A percentile compares a stretch with the other conserved stretches of the same genome.
Conservation (phyloP, 1,284 basidiomycete species). For the Leccinum pallidistipes region DNA sequence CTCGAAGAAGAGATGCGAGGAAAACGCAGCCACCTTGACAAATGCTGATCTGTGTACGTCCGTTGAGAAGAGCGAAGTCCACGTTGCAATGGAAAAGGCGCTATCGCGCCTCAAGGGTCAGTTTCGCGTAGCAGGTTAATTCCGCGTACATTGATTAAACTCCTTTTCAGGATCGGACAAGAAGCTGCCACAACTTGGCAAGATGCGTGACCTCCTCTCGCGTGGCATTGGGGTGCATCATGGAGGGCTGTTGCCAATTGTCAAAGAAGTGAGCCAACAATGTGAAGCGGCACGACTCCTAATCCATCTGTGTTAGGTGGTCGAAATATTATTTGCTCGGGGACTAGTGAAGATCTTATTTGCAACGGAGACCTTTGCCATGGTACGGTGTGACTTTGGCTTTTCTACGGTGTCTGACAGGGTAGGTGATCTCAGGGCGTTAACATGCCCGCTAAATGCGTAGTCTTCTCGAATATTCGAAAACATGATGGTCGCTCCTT, state of each 20-base stretch:
- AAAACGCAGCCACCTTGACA: constrained; percentile 88
- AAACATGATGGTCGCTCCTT: constrained; percentile 97
- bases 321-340: constrained; percentile 94
- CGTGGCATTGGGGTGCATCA: constrained; percentile 98
- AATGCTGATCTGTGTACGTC: constrained; percentile 88
- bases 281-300: background rate
- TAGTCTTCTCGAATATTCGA: constrained; percentile 93
- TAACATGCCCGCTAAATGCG: constrained; percentile 98
- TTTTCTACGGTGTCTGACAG: constrained; percentile 6
- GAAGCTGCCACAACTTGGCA: constrained; percentile 90
- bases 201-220: constrained; percentile 89
- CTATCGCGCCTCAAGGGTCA: constrained; percentile 87
- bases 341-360: constrained; percentile 97
- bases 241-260: constrained; percentile 93
- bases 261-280: constrained; percentile 77
- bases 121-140: constrained; percentile 3
- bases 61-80: constrained; percentile 95
- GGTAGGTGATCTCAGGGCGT: constrained; percentile 67
- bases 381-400: constrained; percentile 56
- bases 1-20: constrained; percentile 96
- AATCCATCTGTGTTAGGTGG: constrained; percentile 57
- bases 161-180: constrained; percentile 75
- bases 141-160: constrained; percentile 8
- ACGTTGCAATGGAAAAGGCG: constrained; percentile 92
- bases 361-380: constrained; percentile 99